Evolutionary conservation across 192 early-diverging fungal species (phyloP), one percentile per base, ranked within the genome.

Genomic region (Kappamyces sp.): DNA sequence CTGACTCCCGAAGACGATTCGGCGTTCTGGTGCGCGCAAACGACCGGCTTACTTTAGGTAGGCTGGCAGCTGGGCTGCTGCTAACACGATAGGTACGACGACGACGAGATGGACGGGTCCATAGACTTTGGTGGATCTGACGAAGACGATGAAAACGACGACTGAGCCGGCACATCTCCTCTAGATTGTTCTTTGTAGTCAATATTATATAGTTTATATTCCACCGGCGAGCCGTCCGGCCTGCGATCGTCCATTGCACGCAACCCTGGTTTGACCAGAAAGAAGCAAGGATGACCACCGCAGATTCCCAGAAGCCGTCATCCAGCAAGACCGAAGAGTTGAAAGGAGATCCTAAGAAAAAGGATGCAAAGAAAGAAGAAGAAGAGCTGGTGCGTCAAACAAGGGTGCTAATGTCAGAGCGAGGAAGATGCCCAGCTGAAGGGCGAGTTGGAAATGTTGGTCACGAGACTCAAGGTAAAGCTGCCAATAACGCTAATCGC

Each of bases 341-440:
- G 22, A 22, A 22, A 22, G 22, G 22, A 22, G 22, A 22, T 22
- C 22, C 22, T 15, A 39, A 53, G 46, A 59, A 35, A 62, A 59
- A 40, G 60, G 39, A 60, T 53, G 35, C 5, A 29, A 59, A 4
- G n/a, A 53, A 5, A 59, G 51, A 57, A 57, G 15, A 59, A 4
- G 39, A 60, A 62, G 51, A 53, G 41, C 41, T 61, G 38, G 60
- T 60, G 32, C 22, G 14, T 34, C 14, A 53, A 45, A 34, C 14
- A 15, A 53, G 45, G 14, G 14, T 53, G 5, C 3, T 41, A 47
- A 53, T 59, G 22, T 4, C 15, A 93, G 95, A 93, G 91, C 34
- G 96, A 99, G 74, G 96, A 99, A 74, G 96, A 99, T 76, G 84
- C 86, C 65, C 85, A 88, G 67, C 77, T 99, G 31, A 93, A 94